Conservation (phyloP, 2,329 filamentous ascomycete genomes). For the Daldinia eschscholtzii region DNA sequence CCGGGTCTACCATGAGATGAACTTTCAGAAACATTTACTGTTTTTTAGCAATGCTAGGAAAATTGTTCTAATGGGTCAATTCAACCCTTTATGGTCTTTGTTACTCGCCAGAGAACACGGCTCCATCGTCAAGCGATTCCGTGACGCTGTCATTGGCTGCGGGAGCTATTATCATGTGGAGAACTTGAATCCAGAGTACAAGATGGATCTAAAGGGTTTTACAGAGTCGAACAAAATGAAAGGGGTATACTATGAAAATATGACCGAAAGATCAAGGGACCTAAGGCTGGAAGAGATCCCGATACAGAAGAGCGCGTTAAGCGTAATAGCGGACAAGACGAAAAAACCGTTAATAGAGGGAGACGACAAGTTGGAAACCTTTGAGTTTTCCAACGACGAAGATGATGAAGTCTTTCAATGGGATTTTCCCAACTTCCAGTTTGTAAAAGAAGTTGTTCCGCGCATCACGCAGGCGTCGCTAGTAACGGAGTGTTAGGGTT, state of each 20-base stretch:
- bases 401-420: not conserved
- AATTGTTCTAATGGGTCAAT: not conserved
- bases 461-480: not conserved
- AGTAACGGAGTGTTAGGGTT: no score
- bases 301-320: no score
- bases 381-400: not conserved
- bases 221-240: not conserved
- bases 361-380: not conserved
- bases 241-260: not conserved
- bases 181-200: not conserved
- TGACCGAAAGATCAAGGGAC: not conserved
- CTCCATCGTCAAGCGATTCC: not conserved
- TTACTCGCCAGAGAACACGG: not conserved
- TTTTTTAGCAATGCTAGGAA: not conserved
- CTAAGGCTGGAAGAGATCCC: no score
- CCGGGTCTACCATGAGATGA: not conserved
- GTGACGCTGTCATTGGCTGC: no score
- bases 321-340: no score
- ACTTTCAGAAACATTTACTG: not conserved
- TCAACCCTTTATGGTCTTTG: not conserved
- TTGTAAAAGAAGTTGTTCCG: not conserved
- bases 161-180: not conserved
- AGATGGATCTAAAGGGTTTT: not conserved
- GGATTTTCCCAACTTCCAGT: not conserved
- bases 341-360: not conserved